These are phyloP conservation scores for Exophiala sp. DNA, from an alignment of 2,329 filamentous ascomycete species.

Conservation along the genomic window DNA sequence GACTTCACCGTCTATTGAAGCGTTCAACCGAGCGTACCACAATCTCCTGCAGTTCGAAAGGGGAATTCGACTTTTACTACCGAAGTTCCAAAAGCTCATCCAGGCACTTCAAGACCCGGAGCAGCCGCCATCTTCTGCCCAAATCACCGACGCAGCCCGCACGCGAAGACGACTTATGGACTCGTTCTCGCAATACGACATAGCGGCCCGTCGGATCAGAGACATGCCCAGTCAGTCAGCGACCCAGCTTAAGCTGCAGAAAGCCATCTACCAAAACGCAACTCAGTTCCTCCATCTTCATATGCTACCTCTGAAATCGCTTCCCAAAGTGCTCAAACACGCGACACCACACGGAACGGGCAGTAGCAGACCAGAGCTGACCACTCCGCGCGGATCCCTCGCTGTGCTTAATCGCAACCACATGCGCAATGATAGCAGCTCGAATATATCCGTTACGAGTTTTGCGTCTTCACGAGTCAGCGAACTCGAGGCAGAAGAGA, in stretches of 20 bases:
- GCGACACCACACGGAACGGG: slow-evolving; percentile 48
- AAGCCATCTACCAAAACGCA: slow-evolving; percentile 74
- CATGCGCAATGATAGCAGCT: slow-evolving; percentile 44
- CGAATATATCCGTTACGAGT: slow-evolving; percentile 50
- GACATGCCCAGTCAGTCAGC: slow-evolving; percentile 68
- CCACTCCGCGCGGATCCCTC: slow-evolving; percentile 42
- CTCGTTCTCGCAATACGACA: slow-evolving; percentile 80
- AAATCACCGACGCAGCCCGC: slow-evolving; percentile 79
- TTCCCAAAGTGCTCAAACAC: slow-evolving; percentile 63
- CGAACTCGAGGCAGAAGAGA: slow-evolving; percentile 74
- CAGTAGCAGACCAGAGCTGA: slow-evolving; percentile 7
- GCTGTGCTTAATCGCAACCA: slow-evolving; percentile 56
- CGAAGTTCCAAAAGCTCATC: slow-evolving; percentile 75
- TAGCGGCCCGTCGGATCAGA: slow-evolving; percentile 71
- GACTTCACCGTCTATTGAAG: slow-evolving; percentile 56
- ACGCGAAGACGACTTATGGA: slow-evolving; percentile 85
- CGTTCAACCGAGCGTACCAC: slow-evolving; percentile 60
- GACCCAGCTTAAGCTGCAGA: slow-evolving; percentile 69
- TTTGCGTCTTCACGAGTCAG: slow-evolving; percentile 46
- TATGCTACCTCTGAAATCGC: slow-evolving; percentile 77
- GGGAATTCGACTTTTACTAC: slow-evolving; percentile 74
- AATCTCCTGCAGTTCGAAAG: slow-evolving; percentile 81
- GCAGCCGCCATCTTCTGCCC: slow-evolving; percentile 57
- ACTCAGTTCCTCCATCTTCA: slow-evolving; percentile 79
- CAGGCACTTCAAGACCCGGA: slow-evolving; percentile 66